Evolutionary conservation across 768 basidiomycete species (phyloP), one percentile per base, ranked within the genome.

Genomic region (Sarcodon sp.): DNA sequence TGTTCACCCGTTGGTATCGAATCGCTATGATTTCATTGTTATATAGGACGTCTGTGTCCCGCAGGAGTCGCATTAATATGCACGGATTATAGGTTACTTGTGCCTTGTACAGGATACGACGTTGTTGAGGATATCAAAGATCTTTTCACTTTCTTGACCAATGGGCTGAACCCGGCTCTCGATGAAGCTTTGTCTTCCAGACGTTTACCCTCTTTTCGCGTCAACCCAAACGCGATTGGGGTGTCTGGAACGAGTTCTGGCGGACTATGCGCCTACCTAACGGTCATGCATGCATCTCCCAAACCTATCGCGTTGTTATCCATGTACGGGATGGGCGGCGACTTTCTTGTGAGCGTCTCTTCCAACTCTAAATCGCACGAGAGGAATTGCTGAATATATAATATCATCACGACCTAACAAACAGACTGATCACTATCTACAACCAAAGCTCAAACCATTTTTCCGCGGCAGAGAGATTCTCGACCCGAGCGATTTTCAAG

Each of bases 281-380:
- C 77, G 13, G 78, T 72, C 8, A 63, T 71, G 34, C 71, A 81
- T 54, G 74, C 69, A 5, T 50, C 55, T 0, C 80, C 79, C 0
- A 73, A 67, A 47, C 79, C 79, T 0, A 73, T 65, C 49, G 79
- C 71, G 0, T 48, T 82, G 2, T 53, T 83, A 0, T 76, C 73
- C 0, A 51, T 83, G 54, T 83, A 82, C 59, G 79, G 73, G 0
- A 71, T 77, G 69, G 79, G 79, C n/a, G 81, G 80, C 0, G 61
- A 81, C 48, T 68, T 77, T 49, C 56, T 82, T 44, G 67, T 68
- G 44, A 43, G 64, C 56, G 7, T 4, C 13, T 48, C 34, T 6
- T 38, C 15, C 15, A 34, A 48, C 18, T 27, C 18, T 27, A 34
- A 43, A 7, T 12, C 47, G 15, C 18, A 47, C 18, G 27, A 35